Evolutionary conservation across 805 yeast genomes (phyloP).

Genomic region (Candida koratica): DNA sequence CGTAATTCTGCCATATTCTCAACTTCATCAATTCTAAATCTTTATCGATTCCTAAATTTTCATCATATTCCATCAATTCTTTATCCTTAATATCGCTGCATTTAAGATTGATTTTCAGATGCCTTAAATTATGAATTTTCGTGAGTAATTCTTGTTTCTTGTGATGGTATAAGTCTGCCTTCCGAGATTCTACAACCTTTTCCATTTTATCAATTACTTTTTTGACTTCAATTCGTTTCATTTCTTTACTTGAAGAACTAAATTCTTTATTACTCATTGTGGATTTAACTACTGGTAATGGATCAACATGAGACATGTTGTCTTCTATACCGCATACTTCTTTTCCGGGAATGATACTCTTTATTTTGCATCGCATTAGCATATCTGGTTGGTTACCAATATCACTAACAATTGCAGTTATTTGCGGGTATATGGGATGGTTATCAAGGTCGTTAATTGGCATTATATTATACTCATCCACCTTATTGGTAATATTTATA

Average conservation of each 20-base stretch:
- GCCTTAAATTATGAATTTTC: slow-evolving; percentile 22
- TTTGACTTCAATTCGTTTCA: slow-evolving; percentile 21
- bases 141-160: slow-evolving; percentile 24
- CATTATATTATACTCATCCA: slow-evolving; percentile 3
- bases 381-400: slow-evolving; percentile 2
- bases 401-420: slow-evolving; percentile 4
- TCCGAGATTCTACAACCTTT: slow-evolving; percentile 15
- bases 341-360: slow-evolving; percentile 5
- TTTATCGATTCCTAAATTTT: slow-evolving; percentile 20
- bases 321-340: slow-evolving; percentile 8
- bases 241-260: slow-evolving; percentile 15
- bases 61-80: slow-evolving; percentile 23
- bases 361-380: slow-evolving; percentile 1
- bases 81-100: slow-evolving; percentile 21
- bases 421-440: background rate
- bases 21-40: slow-evolving; percentile 34
- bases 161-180: slow-evolving; percentile 19
- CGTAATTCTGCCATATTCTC: slow-evolving; percentile 30
- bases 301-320: slow-evolving; percentile 4
- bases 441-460: background rate
- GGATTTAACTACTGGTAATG: slow-evolving; percentile 1
- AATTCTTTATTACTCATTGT: background rate
- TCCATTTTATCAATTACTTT: slow-evolving; percentile 18
- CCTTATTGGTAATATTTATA: slow-evolving; percentile 1
- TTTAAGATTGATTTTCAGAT: slow-evolving; percentile 22